Evolutionary conservation across 805 yeast species (phyloP), one percentile per base, ranked within the genome.

Genomic region (Metschnikowia arizonensis): DNA sequence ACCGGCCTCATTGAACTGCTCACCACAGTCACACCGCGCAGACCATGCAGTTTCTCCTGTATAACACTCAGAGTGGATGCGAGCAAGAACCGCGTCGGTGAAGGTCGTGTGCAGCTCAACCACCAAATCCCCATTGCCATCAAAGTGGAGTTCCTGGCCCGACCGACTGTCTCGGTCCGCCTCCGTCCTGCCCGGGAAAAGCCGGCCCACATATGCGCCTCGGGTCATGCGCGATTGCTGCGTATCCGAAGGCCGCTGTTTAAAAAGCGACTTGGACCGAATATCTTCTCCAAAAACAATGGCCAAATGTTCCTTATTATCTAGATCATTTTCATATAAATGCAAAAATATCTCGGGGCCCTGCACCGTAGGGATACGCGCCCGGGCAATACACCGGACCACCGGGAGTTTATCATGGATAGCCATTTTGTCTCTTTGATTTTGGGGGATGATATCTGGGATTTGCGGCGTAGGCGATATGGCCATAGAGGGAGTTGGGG

Each of bases 31-130:
- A 65, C 99, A 93, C 45, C 99, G 77, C 1, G 99, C 98, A 47
- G 91, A 82, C 99, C 99, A 93, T 8, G 97, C 98, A 1, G 97
- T 93, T 62, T 93, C 99, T 2, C 99, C 99, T 0, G 99, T 93
- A 69, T 91, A 93, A 66, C 99, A 93, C 62, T 93, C 99, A 3
- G 96, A 85, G 62, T 93, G 99, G 54, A 93, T 89, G 49, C 99
- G 75, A 3, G 85, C 96, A 50, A 91, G 65, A 1, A 83, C 81
- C 15, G 72, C 71, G 24, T 57, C 49, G 31, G 44, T 40, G 44
- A 52, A 62, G 14, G 68, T 62, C n/a, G 69, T 65, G 19, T 39
- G 45, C 12, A 40, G 40, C 30, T 53, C 56, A 12, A 55, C 38
- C 15, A 59, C 45, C 56, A 60, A 58, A 18, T 62, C 57, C n/a